Evolutionary conservation across 2,329 filamentous ascomycete species (phyloP), one percentile per base, ranked within the genome.

Genomic region (Diplodia sapinea): DNA sequence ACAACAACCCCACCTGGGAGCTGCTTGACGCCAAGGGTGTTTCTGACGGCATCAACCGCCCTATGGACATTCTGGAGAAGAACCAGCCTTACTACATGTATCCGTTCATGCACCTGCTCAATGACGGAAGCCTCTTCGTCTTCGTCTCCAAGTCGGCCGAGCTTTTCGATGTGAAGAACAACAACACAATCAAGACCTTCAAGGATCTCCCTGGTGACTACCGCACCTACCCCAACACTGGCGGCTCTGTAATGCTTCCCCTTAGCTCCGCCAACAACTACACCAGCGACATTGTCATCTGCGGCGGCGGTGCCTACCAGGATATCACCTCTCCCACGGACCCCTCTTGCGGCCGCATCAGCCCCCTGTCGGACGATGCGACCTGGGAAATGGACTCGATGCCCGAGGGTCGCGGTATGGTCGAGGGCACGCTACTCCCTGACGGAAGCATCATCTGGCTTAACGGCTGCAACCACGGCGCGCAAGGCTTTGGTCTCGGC

Each of bases 81-180:
- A 87, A 86, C 70, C 85, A 88, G 74, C 87, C 87, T 15, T 88
- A 88, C 77, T 88, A 87, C 76, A 87, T 87, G 86, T 88, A 88
- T 72, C 87, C 87, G 3, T 88, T 88, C 74, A 76, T 89, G 36
- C 86, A 88, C 72, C 79, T 88, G 1, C 79, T 89, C 47, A 82
- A 79, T 40, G 82, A 87, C 73, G 86, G 86, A 12, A 83, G 77
- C 47, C 74, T 88, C 4, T 88, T 87, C 72, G 78, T 88, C 67
- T 87, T 87, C 73, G 80, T 82, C 17, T 78, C 86, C 40, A 87
- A 86, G 73, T 84, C 84, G 23, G 83, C 84, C 5, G 83, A 88
- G 71, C 78, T 85, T 65, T 88, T 87, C 75, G 82, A 86, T 71
- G 81, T 85, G 29, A 75, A 71, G 43, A 77, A 76, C 54, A 83